A percentile compares a stretch with the other conserved stretches of the same genome.
These are phyloP conservation scores for Trichoderma endophyticum DNA, from an alignment of 2,329 filamentous ascomycete genomes.

Conservation along the genomic window DNA sequence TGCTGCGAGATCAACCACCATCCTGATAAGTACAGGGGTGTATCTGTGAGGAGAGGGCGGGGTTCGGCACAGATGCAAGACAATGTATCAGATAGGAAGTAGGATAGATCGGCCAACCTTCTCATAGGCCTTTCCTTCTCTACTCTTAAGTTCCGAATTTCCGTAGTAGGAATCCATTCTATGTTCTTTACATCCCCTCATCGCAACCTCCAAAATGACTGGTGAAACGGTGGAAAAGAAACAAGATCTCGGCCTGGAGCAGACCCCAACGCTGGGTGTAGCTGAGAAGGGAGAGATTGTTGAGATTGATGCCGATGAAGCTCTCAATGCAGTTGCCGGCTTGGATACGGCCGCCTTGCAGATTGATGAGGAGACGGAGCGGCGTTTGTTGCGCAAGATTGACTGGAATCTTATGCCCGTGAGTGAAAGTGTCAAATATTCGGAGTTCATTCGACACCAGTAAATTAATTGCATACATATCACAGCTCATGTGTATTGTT, in stretches of 20 bases:
- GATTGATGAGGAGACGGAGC: constrained; percentile 15
- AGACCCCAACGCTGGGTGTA: neutral
- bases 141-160: neutral
- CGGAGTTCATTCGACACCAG: neutral
- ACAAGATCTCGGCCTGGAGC: neutral
- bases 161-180: neutral
- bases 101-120: neutral
- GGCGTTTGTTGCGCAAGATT: constrained; percentile 17
- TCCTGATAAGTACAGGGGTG: neutral
- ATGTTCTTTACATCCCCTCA: too few relatives aligned
- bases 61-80: neutral
- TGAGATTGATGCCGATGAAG: constrained; percentile 17
- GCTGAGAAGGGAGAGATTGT: constrained; percentile 2
- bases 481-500: constrained; percentile 15
- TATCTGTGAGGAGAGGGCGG: constrained; percentile 11
- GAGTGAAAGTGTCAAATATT: neutral
- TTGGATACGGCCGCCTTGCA: neutral
- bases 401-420: constrained; percentile 19
- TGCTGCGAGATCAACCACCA: neutral
- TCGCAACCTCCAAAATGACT: neutral
- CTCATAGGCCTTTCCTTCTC: neutral
- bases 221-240: neutral
- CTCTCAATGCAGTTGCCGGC: constrained; percentile 14
- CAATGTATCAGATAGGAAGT: neutral
- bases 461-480: neutral